Conservation (phyloP, 2,329 filamentous ascomycete species). For the Mycocentrospora acerina region DNA sequence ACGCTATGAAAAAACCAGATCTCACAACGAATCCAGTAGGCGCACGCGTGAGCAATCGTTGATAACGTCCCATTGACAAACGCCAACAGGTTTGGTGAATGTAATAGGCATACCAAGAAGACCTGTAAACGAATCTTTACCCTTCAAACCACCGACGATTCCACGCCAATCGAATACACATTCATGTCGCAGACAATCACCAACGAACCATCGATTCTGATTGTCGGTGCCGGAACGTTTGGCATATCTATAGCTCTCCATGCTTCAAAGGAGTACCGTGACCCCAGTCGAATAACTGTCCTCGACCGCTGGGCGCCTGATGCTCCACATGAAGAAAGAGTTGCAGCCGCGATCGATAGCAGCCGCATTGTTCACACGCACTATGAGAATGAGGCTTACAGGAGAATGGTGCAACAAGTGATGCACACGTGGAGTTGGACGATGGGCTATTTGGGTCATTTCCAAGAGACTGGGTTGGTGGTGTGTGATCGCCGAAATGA, state of each 20-base stretch:
- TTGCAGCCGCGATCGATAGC: slow-evolving; percentile 60
- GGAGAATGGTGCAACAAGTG: slow-evolving; percentile 49
- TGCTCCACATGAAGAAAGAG: slow-evolving; percentile 45
- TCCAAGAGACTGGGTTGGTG: slow-evolving; percentile 62
- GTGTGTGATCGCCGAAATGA: slow-evolving; percentile 54
- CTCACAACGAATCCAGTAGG: too few relatives aligned
- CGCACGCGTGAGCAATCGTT: too few relatives aligned
- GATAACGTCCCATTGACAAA: too few relatives aligned
- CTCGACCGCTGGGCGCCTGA: slow-evolving; percentile 29
- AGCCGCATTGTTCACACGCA: slow-evolving; percentile 64
- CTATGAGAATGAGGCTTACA: slow-evolving; percentile 60
- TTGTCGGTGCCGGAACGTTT: slow-evolving; percentile 67
- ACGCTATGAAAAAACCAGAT: too few relatives aligned
- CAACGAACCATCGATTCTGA: slow-evolving; percentile 45
- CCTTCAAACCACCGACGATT: too few relatives aligned
- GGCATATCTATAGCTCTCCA: slow-evolving; percentile 67
- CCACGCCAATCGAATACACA: neutral
- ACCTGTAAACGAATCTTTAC: too few relatives aligned
- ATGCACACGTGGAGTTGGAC: slow-evolving; percentile 45
- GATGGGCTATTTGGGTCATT: slow-evolving; percentile 39
- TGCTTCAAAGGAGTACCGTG: slow-evolving; percentile 54
- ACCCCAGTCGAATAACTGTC: slow-evolving; percentile 39
- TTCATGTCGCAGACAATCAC: neutral
- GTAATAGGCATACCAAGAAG: too few relatives aligned
- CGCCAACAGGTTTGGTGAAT: too few relatives aligned